A percentile compares a stretch with the other conserved stretches of the same genome.
Conservation (phyloP, 129 eudicot species). For the Centaurea solstitialis region DNA sequence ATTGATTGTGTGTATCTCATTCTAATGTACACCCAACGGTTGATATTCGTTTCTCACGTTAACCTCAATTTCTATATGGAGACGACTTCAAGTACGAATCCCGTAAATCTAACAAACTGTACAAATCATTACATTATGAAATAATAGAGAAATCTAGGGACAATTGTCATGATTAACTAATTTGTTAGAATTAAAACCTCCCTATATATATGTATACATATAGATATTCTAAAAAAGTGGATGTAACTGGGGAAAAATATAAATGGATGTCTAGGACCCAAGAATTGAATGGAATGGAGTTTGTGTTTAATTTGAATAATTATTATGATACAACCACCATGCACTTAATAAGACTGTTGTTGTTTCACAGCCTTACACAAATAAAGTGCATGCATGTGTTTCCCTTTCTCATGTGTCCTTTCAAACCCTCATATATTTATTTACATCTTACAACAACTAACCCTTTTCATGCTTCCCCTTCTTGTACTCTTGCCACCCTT, state of each 20-base stretch:
- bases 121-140: too few relatives aligned
- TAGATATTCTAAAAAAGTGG: too few relatives aligned
- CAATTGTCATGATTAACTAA: too few relatives aligned
- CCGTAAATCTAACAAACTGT: too few relatives aligned
- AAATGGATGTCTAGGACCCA: slow-evolving; percentile 29
- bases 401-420: slow-evolving; percentile 34
- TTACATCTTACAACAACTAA: not conserved
- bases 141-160: too few relatives aligned
- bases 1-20: too few relatives aligned
- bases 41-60: too few relatives aligned
- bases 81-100: too few relatives aligned
- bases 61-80: too few relatives aligned
- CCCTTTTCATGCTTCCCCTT: not conserved
- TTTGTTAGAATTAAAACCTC: too few relatives aligned
- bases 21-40: too few relatives aligned
- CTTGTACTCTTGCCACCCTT: not conserved
- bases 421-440: slow-evolving; percentile 1
- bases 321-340: slow-evolving; percentile 45
- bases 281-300: slow-evolving; percentile 12
- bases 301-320: slow-evolving; percentile 29
- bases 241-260: not conserved
- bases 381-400: slow-evolving; percentile 35
- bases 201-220: not conserved
- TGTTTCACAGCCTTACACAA: slow-evolving; percentile 21
- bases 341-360: slow-evolving; percentile 24